A percentile compares a stretch with the other conserved stretches of the same genome.
Conservation (phyloP, 805 yeast species). For the Lipomyces yamadae region DNA sequence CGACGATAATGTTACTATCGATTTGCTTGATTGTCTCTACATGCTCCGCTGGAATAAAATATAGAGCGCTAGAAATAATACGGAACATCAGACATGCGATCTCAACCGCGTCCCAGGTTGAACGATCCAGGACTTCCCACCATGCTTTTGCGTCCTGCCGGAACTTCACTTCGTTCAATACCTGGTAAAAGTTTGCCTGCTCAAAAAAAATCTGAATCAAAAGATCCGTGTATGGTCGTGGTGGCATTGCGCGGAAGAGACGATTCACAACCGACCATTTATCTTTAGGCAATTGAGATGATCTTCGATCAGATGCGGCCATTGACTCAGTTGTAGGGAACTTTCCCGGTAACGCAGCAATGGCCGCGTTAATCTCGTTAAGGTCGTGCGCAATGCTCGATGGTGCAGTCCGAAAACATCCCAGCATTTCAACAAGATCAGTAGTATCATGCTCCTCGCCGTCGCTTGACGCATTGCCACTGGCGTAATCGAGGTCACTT, state of each 20-base stretch:
- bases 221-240: conserved; percentile 8
- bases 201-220: conserved; percentile 4
- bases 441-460: too few species aligned
- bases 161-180: too few species aligned
- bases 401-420: background rate
- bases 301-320: background rate
- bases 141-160: conserved; percentile 7
- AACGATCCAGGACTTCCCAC: too few species aligned
- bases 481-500: background rate
- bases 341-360: background rate
- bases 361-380: background rate
- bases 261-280: background rate
- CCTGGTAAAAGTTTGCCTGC: conserved; percentile 14
- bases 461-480: conserved; percentile 15
- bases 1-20: background rate
- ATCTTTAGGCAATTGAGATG: background rate
- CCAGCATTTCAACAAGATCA: background rate
- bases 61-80: conserved; percentile 1
- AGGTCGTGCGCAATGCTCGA: conserved; percentile 1
- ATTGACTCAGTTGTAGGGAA: too few species aligned
- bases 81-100: conserved; percentile 9
- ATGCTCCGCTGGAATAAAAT: conserved; percentile 13
- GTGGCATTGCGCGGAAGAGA: conserved; percentile 7
- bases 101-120: background rate
- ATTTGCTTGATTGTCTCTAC: conserved; percentile 8